Evolutionary conservation across 495 filamentous ascomycete genomes (phyloP), one percentile per base, ranked within the genome.

Genomic region (Xylaria sp.): DNA sequence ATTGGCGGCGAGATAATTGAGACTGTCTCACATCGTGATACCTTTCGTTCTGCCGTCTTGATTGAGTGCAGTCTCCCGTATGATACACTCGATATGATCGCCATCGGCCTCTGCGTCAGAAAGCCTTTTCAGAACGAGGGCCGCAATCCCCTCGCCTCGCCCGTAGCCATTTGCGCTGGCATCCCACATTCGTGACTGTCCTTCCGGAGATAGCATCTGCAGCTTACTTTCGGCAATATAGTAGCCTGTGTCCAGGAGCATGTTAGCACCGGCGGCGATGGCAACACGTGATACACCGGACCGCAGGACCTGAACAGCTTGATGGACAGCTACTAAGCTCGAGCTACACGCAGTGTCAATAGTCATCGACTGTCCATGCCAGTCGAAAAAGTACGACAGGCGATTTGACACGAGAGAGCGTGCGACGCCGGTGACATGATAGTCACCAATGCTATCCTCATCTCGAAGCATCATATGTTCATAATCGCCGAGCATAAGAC

Each of bases 141-240:
- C 82, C 8, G 77, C 84, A 0, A 79, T 85, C 0, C 92, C 82
- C 17, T 85, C 87, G 26, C 89, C 84, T 8, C 91, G 86, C 0
- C 31, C 90, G 76, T 90, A 93, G 0, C 91, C 91, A 74, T 90
- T 82, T 0, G 89, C 91, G 0, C 72, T 61, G 0, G 80, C 76
- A 68, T 90, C 88, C 62, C 80, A 82, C 26, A 80, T 77, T 29
- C 75, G 78, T 0, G 74, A 77, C 29, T 75, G 77, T 14, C 81
- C 80, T 52, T 77, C 77, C 21, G 75, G 76, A 33, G 76, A 79
- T 4, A 66, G 31, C 63, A 66, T 66, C 9, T 66, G 5, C 29
- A 66, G 19, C 17, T 72, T 72, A 6, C 43, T 68, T 33, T 69
- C 69, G 58, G 77, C 71, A 1, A 81, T 69, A 43, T 78, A 81